phyloP scores from a whole-genome alignment of 2,329 filamentous ascomycete genomes.

The Aspergillus proliferans region DNA sequence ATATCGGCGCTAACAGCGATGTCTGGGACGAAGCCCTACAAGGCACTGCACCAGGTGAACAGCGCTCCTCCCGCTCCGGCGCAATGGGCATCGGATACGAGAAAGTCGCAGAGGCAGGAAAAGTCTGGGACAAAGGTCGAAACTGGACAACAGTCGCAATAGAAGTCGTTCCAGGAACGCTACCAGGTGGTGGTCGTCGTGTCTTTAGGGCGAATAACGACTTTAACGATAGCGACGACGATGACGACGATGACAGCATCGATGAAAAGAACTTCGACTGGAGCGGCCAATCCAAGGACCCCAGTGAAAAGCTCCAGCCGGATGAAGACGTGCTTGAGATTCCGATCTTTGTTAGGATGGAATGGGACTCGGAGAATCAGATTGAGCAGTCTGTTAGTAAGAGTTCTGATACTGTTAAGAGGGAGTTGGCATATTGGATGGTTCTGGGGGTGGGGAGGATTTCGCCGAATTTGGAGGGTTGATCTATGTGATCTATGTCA shows the following conservation, averaged over 20 bases:
- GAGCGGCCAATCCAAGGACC: slow-evolving; percentile 13
- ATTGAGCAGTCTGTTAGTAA: slow-evolving; percentile 31
- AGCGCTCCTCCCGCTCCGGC: slow-evolving; percentile 37
- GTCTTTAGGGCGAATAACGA: not conserved
- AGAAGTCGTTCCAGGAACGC: slow-evolving; percentile 66
- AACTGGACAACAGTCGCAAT: slow-evolving; percentile 95
- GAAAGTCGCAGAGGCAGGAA: slow-evolving; percentile 71
- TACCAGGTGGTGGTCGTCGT: slow-evolving; percentile 20
- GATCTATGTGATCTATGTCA: not conserved
- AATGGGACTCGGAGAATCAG: slow-evolving; percentile 69
- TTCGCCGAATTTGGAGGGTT: slow-evolving; percentile 24
- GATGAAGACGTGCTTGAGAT: slow-evolving; percentile 73
- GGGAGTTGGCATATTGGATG: slow-evolving; percentile 93
- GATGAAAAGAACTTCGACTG: slow-evolving; percentile 27
- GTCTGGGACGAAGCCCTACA: slow-evolving; percentile 86
- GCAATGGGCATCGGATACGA: slow-evolving; percentile 33
- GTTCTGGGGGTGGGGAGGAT: slow-evolving; percentile 84
- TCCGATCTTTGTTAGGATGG: slow-evolving; percentile 84
- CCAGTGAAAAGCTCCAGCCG: slow-evolving; percentile 26
- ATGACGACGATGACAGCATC: slow-evolving; percentile 23
- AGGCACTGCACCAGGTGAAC: slow-evolving; percentile 32
- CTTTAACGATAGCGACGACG: slow-evolving; percentile 11
- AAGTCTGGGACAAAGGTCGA: slow-evolving; percentile 88
- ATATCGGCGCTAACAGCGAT: slow-evolving; percentile 89
- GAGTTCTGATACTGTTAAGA: slow-evolving; percentile 65